These are phyloP conservation scores for Penicillium janthinellum DNA, from an alignment of 2,329 filamentous ascomycete genomes.

Conservation along the genomic window DNA sequence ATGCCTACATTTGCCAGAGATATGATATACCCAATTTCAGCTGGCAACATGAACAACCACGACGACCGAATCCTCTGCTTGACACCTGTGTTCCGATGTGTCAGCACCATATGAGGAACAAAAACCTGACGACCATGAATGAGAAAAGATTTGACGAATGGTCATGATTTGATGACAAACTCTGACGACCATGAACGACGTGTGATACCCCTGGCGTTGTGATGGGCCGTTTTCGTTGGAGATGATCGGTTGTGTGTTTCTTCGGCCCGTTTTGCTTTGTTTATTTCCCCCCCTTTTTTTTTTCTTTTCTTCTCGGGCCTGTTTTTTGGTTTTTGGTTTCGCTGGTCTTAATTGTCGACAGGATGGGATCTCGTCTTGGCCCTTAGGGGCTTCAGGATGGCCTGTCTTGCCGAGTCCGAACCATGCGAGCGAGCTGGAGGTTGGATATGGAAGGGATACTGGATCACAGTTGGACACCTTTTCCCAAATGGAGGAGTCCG, in stretches of 20 bases:
- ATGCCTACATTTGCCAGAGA: neutral
- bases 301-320: neutral
- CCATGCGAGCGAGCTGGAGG: neutral
- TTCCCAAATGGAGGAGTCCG: neutral
- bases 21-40: slow-evolving; percentile 10
- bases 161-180: neutral
- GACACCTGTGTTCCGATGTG: neutral
- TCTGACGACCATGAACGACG: neutral
- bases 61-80: neutral
- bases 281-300: neutral
- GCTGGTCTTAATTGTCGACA: neutral
- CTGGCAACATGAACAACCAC: slow-evolving; percentile 8
- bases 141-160: neutral
- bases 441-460: neutral
- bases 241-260: neutral
- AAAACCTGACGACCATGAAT: neutral
- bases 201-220: neutral
- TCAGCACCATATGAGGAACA: neutral
- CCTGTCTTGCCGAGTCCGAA: neutral
- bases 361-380: neutral
- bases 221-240: neutral
- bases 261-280: neutral
- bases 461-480: neutral
- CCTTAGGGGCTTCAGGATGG: neutral
- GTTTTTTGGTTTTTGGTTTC: neutral